Conservation (phyloP, 1,139 yeast genomes). For the Scheffersomyces stambukii region DNA sequence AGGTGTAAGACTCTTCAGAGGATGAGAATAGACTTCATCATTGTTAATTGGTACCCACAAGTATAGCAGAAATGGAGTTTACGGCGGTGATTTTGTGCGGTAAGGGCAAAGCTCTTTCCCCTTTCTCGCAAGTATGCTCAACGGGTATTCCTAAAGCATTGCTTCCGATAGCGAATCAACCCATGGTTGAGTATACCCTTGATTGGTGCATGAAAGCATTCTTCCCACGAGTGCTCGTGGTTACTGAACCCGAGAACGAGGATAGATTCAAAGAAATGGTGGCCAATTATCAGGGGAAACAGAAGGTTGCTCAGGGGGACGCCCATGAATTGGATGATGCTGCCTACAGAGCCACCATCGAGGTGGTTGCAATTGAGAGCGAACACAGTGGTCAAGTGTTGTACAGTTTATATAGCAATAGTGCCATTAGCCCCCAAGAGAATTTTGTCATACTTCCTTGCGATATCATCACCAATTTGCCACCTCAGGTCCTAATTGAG, state of each 20-base stretch:
- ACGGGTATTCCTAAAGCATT: slow-evolving; percentile 78
- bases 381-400: slow-evolving; percentile 65
- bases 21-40: too few relatives aligned
- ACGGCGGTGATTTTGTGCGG: slow-evolving; percentile 92
- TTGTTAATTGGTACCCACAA: too few relatives aligned
- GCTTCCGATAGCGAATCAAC: slow-evolving; percentile 83
- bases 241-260: slow-evolving; percentile 25
- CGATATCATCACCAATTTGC: slow-evolving; percentile 87
- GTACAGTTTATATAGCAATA: slow-evolving; percentile 38
- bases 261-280: slow-evolving; percentile 23
- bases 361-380: slow-evolving; percentile 43
- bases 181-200: slow-evolving; percentile 84
- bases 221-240: slow-evolving; percentile 50
- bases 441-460: slow-evolving; percentile 83
- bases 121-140: slow-evolving; percentile 54
- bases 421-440: slow-evolving; percentile 6
- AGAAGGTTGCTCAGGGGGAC: slow-evolving; percentile 1
- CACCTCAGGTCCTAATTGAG: slow-evolving; percentile 85
- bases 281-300: slow-evolving; percentile 9
- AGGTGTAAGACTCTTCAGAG: too few relatives aligned
- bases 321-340: too few relatives aligned
- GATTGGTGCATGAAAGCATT: slow-evolving; percentile 93
- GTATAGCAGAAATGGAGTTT: slow-evolving; percentile 69
- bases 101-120: slow-evolving; percentile 66
- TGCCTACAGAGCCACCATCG: slow-evolving; percentile 21